Evolutionary conservation across 164 flowering plant genomes (phyloP).

Genomic region (Stephania cephalantha): DNA sequence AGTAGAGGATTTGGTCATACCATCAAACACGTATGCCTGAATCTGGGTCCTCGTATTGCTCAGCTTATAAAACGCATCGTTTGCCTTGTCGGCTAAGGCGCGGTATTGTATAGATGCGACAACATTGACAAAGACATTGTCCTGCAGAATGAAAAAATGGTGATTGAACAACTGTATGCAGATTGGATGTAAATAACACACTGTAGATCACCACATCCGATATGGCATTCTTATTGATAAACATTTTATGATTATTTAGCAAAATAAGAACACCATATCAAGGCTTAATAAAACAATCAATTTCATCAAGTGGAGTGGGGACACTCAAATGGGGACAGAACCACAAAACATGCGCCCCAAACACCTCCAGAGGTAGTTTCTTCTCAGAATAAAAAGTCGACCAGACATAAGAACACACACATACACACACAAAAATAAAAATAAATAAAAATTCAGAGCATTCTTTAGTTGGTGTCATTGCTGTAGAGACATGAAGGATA

Average conservation of each 20-base stretch:
- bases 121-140: slow-evolving; percentile 76
- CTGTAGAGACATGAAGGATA: background rate
- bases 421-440: background rate
- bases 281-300: too few relatives aligned
- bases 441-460: background rate
- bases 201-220: background rate
- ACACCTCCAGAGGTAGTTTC: too few relatives aligned
- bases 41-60: slow-evolving; percentile 59
- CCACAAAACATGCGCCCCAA: too few relatives aligned
- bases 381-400: too few relatives aligned
- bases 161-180: slow-evolving; percentile 8
- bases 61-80: slow-evolving; percentile 70
- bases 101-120: slow-evolving; percentile 73
- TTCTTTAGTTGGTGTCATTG: background rate
- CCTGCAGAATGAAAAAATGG: slow-evolving; percentile 34
- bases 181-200: background rate
- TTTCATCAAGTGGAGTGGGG: too few relatives aligned
- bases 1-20: slow-evolving; percentile 17
- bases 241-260: background rate
- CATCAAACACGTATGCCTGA: slow-evolving; percentile 81
- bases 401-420: background rate
- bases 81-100: slow-evolving; percentile 57
- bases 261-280: too few relatives aligned
- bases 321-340: too few relatives aligned
- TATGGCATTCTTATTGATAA: background rate